Conservation (phyloP, 2,329 filamentous ascomycete genomes). For the Penicillium verrucosum region DNA sequence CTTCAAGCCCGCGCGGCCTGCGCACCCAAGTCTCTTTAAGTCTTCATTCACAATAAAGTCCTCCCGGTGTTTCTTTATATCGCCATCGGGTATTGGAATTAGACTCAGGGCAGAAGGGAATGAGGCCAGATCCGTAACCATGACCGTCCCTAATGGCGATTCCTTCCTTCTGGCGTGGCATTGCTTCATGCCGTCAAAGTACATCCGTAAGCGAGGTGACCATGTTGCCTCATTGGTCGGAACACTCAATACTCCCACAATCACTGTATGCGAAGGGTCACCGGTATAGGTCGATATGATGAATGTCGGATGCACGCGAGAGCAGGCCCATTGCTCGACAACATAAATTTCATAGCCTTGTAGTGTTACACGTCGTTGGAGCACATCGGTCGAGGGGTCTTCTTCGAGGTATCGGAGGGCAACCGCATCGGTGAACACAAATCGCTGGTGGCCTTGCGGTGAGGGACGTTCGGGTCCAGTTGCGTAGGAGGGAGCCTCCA, state of each 20-base stretch:
- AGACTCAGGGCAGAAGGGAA: conserved; percentile 91
- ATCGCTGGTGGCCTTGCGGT: conserved; percentile 49
- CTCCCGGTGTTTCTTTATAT: conserved; percentile 73
- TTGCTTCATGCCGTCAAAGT: conserved; percentile 81
- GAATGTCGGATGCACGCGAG: conserved; percentile 81
- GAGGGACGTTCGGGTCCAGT: conserved; percentile 15
- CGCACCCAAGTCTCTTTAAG: conserved; percentile 86
- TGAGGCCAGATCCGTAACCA: conserved; percentile 89
- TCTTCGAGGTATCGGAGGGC: conserved; percentile 78
- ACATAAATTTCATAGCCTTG: conserved; percentile 88
- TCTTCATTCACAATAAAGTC: conserved; percentile 93
- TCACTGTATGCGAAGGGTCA: conserved; percentile 72
- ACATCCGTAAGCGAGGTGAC: conserved; percentile 74
- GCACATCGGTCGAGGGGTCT: conserved; percentile 70
- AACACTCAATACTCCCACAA: conserved; percentile 76
- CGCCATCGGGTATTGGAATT: conserved; percentile 84
- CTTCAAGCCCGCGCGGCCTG: conserved; percentile 81
- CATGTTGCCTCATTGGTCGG: conserved; percentile 75
- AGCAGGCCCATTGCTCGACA: conserved; percentile 97
- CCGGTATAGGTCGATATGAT: conserved; percentile 92
- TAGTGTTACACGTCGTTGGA: conserved; percentile 68
- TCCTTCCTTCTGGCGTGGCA: conserved; percentile 81
- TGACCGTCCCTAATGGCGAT: conserved; percentile 76
- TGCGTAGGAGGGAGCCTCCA: conserved; percentile 14
- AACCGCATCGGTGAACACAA: conserved; percentile 64